Percentiles rank a stretch among this genome's conserved stretches.
These are phyloP conservation scores for Phalaenopsis equestris DNA, from an alignment of 106 monocot genomes.

Conservation along the genomic window DNA sequence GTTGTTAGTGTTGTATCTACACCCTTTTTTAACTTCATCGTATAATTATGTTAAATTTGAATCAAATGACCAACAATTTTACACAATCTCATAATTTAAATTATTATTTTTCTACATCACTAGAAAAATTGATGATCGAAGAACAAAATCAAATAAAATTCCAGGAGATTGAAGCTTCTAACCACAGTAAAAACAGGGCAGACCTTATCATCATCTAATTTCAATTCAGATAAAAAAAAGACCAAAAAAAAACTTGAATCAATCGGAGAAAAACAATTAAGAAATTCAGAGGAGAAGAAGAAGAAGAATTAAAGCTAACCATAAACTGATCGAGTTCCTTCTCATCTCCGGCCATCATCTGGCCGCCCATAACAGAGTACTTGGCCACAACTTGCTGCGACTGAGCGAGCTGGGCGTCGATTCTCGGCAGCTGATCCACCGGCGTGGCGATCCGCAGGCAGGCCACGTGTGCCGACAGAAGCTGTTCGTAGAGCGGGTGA, in stretches of 20 bases:
- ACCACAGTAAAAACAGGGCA: background rate
- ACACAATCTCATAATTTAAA: too few relatives aligned
- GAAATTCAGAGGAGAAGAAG: background rate
- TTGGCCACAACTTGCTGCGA: slow-evolving; percentile 55
- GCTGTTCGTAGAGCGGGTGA: slow-evolving; percentile 87
- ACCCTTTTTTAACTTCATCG: too few relatives aligned
- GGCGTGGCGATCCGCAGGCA: slow-evolving; percentile 86
- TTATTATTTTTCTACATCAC: too few relatives aligned
- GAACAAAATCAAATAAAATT: too few relatives aligned
- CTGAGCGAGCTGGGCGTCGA: slow-evolving; percentile 78
- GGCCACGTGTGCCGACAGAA: slow-evolving; percentile 83
- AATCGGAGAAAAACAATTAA: background rate
- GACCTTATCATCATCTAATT: background rate
- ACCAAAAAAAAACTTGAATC: background rate
- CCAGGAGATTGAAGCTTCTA: too few relatives aligned
- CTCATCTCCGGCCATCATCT: slow-evolving; percentile 26
- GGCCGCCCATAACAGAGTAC: slow-evolving; percentile 31
- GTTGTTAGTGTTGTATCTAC: too few relatives aligned
- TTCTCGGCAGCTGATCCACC: slow-evolving; percentile 83
- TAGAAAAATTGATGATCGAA: too few relatives aligned
- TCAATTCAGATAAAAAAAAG: background rate
- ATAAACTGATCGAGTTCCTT: slow-evolving; percentile 96
- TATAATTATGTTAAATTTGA: too few relatives aligned
- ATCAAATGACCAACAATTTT: too few relatives aligned
- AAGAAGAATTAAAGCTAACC: slow-evolving; percentile 27